phyloP scores from a whole-genome alignment of 1,284 basidiomycete genomes.

The Irpex sp. region DNA sequence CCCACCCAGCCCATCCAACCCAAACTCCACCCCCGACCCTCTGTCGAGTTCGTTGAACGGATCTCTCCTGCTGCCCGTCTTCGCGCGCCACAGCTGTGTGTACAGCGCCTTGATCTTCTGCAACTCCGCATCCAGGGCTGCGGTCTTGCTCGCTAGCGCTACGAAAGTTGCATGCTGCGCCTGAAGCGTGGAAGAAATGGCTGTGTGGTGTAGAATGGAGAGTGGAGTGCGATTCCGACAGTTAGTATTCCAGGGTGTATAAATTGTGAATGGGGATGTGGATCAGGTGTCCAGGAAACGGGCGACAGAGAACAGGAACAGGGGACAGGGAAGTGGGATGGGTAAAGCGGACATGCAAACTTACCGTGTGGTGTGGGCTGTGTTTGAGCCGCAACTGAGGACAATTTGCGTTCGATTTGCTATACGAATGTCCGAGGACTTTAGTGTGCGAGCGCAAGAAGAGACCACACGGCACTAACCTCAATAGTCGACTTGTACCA shows the following conservation, averaged over 20 bases:
- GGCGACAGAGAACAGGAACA: neutral
- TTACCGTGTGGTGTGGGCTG: constrained; percentile 75
- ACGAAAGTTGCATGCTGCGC: constrained; percentile 73
- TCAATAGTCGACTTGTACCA: constrained; percentile 82
- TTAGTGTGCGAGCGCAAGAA: constrained; percentile 3
- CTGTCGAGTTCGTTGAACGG: constrained; percentile 67
- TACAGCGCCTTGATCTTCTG: constrained; percentile 68
- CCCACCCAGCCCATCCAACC: constrained; percentile 29
- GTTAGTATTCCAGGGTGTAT: too few relatives aligned
- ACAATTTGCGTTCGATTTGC: constrained; percentile 82
- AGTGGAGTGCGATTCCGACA: neutral
- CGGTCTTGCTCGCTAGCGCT: constrained; percentile 67
- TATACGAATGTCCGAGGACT: constrained; percentile 24
- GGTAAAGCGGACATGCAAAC: constrained; percentile 8
- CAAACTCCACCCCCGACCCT: constrained; percentile 43
- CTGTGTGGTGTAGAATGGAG: constrained; percentile 30
- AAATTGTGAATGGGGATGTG: too few relatives aligned
- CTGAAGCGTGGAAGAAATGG: constrained; percentile 67
- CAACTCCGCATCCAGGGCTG: constrained; percentile 63
- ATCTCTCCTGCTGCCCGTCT: constrained; percentile 70
- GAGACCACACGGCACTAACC: constrained; percentile 34
- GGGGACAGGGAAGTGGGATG: neutral
- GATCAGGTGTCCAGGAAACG: neutral
- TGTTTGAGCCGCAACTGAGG: constrained; percentile 56
- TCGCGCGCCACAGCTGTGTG: constrained; percentile 63